These are phyloP conservation scores for Arthrobotrys conoides DNA, from an alignment of 2,329 filamentous ascomycete genomes.

Conservation along the genomic window DNA sequence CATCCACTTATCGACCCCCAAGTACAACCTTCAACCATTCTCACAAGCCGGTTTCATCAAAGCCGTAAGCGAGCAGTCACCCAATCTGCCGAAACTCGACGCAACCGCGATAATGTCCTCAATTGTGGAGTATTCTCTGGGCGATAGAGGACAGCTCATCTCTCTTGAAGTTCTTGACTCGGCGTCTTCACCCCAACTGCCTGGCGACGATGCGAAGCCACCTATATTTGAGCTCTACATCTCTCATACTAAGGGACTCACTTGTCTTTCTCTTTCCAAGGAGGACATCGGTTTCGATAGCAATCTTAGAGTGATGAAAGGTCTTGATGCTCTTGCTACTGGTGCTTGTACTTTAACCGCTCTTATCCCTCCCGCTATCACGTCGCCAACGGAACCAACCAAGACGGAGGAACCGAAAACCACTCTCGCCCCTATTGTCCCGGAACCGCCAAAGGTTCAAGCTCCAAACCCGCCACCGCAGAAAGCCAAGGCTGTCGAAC, in stretches of 20 bases:
- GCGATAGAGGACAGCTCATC: constrained; percentile 85
- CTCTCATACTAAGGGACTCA: constrained; percentile 98
- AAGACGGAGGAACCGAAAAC: constrained; percentile 67
- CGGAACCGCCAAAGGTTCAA: constrained; percentile 63
- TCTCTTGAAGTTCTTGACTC: constrained; percentile 88
- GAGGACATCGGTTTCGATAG: constrained; percentile 91
- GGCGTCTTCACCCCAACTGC: constrained; percentile 72
- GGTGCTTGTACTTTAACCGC: constrained; percentile 82
- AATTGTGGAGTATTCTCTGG: constrained; percentile 93
- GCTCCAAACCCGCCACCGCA: constrained; percentile 64
- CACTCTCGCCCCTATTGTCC: constrained; percentile 62
- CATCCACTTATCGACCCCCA: constrained; percentile 92
- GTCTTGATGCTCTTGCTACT: constrained; percentile 81
- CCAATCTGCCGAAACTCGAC: constrained; percentile 84
- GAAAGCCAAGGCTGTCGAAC: constrained; percentile 63
- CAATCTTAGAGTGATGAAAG: constrained; percentile 86
- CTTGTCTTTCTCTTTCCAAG: constrained; percentile 86
- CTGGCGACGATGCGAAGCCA: constrained; percentile 65
- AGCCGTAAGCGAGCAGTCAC: constrained; percentile 80
- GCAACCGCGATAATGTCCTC: constrained; percentile 98
- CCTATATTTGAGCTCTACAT: constrained; percentile 93
- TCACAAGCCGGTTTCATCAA: constrained; percentile 90
- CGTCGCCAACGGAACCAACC: constrained; percentile 68
- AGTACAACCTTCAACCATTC: constrained; percentile 84
- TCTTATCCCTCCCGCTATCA: constrained; percentile 71